phyloP scores from a whole-genome alignment of 108 stramenopile genomes.

The Thalassiosira profunda region DNA sequence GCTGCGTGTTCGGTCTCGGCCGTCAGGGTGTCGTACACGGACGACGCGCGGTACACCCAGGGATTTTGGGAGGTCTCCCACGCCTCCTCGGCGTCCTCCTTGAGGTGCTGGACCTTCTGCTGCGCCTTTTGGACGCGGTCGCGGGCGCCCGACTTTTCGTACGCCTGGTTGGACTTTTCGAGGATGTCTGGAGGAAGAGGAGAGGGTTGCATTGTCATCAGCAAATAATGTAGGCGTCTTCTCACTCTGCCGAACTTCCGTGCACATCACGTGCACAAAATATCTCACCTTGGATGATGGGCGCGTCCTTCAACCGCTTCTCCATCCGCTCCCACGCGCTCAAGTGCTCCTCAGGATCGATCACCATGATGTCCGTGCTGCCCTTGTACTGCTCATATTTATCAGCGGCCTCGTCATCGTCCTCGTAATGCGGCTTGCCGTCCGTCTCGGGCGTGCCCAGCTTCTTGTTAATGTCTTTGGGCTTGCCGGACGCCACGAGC shows the following conservation, averaged over 20 bases:
- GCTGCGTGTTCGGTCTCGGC: conserved; percentile 95
- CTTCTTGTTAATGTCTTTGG: conserved; percentile 87
- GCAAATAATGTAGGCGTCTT: no score
- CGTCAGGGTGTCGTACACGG: conserved; percentile 95
- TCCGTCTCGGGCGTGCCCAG: conserved; percentile 62
- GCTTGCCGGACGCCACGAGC: conserved; percentile 69
- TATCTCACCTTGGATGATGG: conserved; percentile 88
- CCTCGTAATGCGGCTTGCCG: conserved; percentile 29
- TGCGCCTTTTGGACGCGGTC: conserved; percentile 48
- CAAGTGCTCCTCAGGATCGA: conserved; percentile 91
- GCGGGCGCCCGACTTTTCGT: conserved; percentile 84
- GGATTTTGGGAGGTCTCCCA: conserved; percentile 99
- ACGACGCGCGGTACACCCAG: conserved; percentile 96
- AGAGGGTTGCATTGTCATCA: no score
- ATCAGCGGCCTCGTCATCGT: conserved; percentile 65
- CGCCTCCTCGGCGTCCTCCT: conserved; percentile 92
- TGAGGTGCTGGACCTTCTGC: conserved; percentile 73
- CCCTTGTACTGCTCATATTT: conserved; percentile 84
- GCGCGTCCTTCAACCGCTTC: conserved; percentile 90
- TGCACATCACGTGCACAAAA: no score
- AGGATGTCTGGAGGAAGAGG: conserved; percentile 53
- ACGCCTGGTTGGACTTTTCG: conserved; percentile 55
- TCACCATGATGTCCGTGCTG: conserved; percentile 87
- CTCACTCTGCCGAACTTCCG: no score
- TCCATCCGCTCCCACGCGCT: conserved; percentile 96